Evolutionary conservation across 305 asterid genomes (phyloP), one percentile per base, ranked within the genome.

Genomic region (Solanum hybrid): DNA sequence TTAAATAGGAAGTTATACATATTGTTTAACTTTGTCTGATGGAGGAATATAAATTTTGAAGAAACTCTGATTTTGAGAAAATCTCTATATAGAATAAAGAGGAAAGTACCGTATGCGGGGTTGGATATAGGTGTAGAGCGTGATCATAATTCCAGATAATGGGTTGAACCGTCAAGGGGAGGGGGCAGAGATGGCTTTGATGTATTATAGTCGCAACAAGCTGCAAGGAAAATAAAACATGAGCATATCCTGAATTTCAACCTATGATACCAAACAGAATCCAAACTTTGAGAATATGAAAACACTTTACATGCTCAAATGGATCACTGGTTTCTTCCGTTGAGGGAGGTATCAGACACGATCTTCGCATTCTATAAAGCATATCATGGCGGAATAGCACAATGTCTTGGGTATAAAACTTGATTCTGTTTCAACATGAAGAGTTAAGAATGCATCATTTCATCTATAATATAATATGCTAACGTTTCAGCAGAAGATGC

Each of bases 101-200:
- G 90, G 77, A 85, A 85, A 88, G 88, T 95, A 97, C 98, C 91
- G 97, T 94, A 88, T 97, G 98, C 40, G 99, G 99, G 87, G 95
- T 92, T 69, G 99, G 99, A 92, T 95, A 95, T 88, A 97, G 95
- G 92, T 97, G 98, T 90, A 97, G 99, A 90, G 97, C 91, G 88
- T 97, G 99, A 92, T 97, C 99, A 87, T 91, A 95, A 93, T 95
- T 96, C 99, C 99, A 96, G 91, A 96, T 94, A 89, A 96, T 94
- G 71, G 99, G 99, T 84, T 97, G 99, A 56, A 94, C 91, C 26
- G 93, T 95, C 95, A 97, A 92, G 69, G 99, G 99, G 88, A 96
- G 94, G 78, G 99, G 99, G 89, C 99, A 97, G 29, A 97, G 98
- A 92, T 97, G 99, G 88, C 98, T 97, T 93, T 97, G 99, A 92